Conservation (phyloP, 78 protist species). For the Emiliania huxleyi region DNA sequence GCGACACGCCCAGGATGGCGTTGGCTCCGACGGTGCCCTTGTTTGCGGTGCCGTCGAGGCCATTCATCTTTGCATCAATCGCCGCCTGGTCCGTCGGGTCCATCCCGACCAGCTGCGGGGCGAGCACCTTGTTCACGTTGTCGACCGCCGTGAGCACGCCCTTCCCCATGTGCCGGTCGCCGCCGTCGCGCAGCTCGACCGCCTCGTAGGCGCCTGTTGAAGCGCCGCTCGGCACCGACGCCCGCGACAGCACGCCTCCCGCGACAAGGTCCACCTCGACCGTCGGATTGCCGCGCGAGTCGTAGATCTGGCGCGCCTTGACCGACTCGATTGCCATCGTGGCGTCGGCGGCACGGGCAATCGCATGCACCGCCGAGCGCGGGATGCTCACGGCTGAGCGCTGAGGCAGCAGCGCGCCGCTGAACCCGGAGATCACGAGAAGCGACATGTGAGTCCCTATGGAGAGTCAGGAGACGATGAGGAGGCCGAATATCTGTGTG, state of each 20-base stretch:
- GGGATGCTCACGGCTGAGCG: no score
- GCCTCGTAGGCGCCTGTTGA: slow-evolving; percentile 5
- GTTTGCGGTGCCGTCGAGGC: not conserved
- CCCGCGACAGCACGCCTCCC: not conserved
- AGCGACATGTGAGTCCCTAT: no score
- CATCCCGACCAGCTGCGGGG: slow-evolving; percentile 39
- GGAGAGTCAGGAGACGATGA: no score
- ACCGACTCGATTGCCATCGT: no score
- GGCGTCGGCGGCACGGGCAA: no score
- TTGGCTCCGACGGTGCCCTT: slow-evolving; percentile 92
- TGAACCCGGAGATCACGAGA: no score
- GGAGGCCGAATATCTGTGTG: no score
- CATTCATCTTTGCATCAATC: slow-evolving; percentile 81
- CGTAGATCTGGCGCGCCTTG: slow-evolving; percentile 84
- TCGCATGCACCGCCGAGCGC: no score
- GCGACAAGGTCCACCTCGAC: slow-evolving; percentile 23
- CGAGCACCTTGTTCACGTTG: slow-evolving; percentile 75
- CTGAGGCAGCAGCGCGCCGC: no score
- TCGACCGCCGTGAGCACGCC: slow-evolving; percentile 78
- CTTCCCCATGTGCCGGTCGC: slow-evolving; percentile 87
- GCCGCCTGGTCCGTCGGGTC: slow-evolving; percentile 73
- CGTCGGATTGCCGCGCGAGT: slow-evolving; percentile 80
- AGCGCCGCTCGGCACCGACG: not conserved
- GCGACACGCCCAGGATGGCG: slow-evolving; percentile 94
- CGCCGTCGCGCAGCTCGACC: slow-evolving; percentile 84